Percentiles rank a stretch among this genome's conserved stretches.
These are phyloP conservation scores for Coniochaeta ligniaria DNA, from an alignment of 2,329 filamentous ascomycete genomes.

Conservation along the genomic window DNA sequence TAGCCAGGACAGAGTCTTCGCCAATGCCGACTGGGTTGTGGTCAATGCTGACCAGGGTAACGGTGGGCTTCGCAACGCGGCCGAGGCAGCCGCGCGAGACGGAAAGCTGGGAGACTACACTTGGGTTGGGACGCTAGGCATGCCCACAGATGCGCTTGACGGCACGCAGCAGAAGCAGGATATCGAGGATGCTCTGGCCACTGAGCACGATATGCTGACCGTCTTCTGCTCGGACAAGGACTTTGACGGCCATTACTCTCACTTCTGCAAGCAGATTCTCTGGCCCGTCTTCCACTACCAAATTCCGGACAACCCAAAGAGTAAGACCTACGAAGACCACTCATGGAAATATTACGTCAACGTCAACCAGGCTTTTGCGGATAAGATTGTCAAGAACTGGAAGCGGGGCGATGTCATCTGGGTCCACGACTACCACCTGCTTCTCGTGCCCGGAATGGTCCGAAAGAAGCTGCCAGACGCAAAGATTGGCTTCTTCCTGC, in stretches of 20 bases:
- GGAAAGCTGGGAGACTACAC: constrained; percentile 66
- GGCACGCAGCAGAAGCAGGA: constrained; percentile 69
- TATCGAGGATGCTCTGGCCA: constrained; percentile 74
- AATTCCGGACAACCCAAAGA: constrained; percentile 95
- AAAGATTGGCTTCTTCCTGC: constrained; percentile 92
- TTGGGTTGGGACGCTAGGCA: constrained; percentile 90
- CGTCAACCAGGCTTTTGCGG: constrained; percentile 87
- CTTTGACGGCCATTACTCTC: constrained; percentile 88
- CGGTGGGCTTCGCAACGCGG: constrained; percentile 82
- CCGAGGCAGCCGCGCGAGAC: constrained; percentile 67
- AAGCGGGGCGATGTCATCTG: constrained; percentile 90
- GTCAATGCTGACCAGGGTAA: constrained; percentile 87
- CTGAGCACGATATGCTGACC: constrained; percentile 73
- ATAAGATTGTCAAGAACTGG: constrained; percentile 85
- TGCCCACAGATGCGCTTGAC: constrained; percentile 82
- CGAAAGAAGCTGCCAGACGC: constrained; percentile 86
- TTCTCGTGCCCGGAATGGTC: constrained; percentile 83
- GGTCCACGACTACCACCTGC: constrained; percentile 92
- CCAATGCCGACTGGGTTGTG: constrained; percentile 74
- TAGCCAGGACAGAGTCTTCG: constrained; percentile 63
- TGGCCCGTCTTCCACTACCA: constrained; percentile 99
- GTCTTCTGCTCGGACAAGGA: constrained; percentile 88
- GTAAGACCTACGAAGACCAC: constrained; percentile 95
- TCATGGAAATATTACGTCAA: constrained; percentile 94
- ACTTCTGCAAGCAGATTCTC: constrained; percentile 95